Percentiles rank a stretch among this genome's conserved stretches.
Evolutionary conservation across 2,329 filamentous ascomycete species (phyloP).

Genomic region (Emmonsia crescens): DNA sequence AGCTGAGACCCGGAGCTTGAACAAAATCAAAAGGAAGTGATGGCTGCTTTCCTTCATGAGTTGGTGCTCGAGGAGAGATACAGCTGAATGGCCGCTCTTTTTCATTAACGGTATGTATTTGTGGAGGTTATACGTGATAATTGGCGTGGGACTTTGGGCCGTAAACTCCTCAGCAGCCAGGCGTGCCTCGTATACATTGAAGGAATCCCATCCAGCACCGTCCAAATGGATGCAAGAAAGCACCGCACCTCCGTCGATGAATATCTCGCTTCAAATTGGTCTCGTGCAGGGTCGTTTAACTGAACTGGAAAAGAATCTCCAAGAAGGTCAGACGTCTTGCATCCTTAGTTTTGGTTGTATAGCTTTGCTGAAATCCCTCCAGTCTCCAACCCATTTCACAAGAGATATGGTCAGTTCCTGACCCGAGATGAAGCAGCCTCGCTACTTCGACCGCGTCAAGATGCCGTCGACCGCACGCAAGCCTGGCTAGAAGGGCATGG

Average conservation of each 20-base stretch:
- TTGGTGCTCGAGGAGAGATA: not conserved
- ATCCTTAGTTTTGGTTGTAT: not conserved
- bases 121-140: not conserved
- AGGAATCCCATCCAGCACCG: not conserved
- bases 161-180: not conserved
- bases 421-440: not conserved
- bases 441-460: not conserved
- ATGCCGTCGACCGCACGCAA: not conserved
- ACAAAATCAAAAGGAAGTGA: not conserved
- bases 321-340: not conserved
- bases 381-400: not conserved
- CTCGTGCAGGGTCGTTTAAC: not conserved
- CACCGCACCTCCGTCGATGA: not conserved
- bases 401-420: not conserved
- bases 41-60: not conserved
- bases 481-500: not conserved
- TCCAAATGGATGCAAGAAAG: not conserved
- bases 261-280: not conserved
- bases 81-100: not conserved
- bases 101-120: not conserved
- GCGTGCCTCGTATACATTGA: not conserved
- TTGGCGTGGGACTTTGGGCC: not conserved
- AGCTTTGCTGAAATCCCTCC: not conserved
- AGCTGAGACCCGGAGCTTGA: not conserved
- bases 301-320: not conserved